Conservation (phyloP, 2,329 filamentous ascomycete genomes). For the Reticulascus tulasneorum region DNA sequence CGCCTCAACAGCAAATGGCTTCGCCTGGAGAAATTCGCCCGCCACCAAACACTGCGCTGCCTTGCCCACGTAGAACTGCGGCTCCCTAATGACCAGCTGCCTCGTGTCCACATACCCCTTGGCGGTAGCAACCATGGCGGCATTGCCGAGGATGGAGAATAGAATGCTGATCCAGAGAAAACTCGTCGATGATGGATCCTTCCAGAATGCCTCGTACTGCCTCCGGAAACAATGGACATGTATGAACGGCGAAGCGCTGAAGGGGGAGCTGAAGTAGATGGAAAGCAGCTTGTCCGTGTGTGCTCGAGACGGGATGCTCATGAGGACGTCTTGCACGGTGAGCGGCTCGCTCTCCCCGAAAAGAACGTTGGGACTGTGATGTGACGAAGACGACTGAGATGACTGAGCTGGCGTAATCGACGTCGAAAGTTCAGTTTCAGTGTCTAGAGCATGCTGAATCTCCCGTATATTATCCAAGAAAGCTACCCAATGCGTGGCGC, state of each 20-base stretch:
- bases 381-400: neutral
- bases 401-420: neutral
- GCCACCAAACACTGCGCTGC: slow-evolving; percentile 44
- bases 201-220: slow-evolving; percentile 46
- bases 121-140: slow-evolving; percentile 29
- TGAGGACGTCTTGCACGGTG: slow-evolving; percentile 26
- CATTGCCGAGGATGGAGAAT: slow-evolving; percentile 42
- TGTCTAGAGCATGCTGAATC: slow-evolving; percentile 31
- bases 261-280: slow-evolving; percentile 35
- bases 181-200: slow-evolving; percentile 30
- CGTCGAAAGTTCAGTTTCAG: no score
- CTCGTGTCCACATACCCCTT: slow-evolving; percentile 21
- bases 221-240: slow-evolving; percentile 43
- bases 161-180: slow-evolving; percentile 49
- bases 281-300: slow-evolving; percentile 32
- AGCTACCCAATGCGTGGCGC: slow-evolving; percentile 36
- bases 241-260: slow-evolving; percentile 32
- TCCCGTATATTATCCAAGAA: slow-evolving; percentile 38
- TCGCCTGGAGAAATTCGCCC: slow-evolving; percentile 42
- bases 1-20: slow-evolving; percentile 44
- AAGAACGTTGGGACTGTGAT: slow-evolving; percentile 25
- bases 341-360: slow-evolving; percentile 23
- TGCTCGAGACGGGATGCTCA: slow-evolving; percentile 28
- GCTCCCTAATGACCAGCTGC: slow-evolving; percentile 20
- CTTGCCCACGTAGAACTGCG: slow-evolving; percentile 27